These are phyloP conservation scores for Alectoria sarmentosa DNA, from an alignment of 495 filamentous ascomycete species.

Conservation along the genomic window DNA sequence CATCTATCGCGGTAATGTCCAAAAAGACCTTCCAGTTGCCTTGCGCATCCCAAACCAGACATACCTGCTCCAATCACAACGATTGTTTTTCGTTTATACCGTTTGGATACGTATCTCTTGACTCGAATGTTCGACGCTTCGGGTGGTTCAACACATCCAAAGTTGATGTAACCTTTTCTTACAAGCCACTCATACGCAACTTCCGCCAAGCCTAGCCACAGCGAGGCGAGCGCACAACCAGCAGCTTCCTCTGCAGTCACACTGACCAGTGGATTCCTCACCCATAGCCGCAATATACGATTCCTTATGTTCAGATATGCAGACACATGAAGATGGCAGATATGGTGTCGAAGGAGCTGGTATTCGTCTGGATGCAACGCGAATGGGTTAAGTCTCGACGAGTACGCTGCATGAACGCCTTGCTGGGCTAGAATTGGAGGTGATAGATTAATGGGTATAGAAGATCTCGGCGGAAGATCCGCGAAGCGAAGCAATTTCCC, in stretches of 20 bases:
- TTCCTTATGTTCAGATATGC: constrained; percentile 97
- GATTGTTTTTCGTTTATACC: constrained; percentile 54
- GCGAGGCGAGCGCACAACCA: constrained; percentile 81
- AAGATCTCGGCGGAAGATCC: constrained; percentile 62
- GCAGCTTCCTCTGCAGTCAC: constrained; percentile 84
- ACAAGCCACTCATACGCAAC: constrained; percentile 91
- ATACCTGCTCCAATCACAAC: constrained; percentile 93
- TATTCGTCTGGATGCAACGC: constrained; percentile 84
- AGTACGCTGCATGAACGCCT: constrained; percentile 79
- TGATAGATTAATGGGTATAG: constrained; percentile 69
- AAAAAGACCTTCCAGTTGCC: constrained; percentile 81
- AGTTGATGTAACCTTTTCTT: constrained; percentile 92
- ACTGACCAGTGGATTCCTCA: constrained; percentile 77
- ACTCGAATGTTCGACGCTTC: constrained; percentile 32
- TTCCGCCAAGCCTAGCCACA: constrained; percentile 86
- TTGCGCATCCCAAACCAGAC: constrained; percentile 83
- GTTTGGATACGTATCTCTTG: constrained; percentile 30
- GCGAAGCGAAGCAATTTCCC: constrained; percentile 19
- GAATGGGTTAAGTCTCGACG: constrained; percentile 84
- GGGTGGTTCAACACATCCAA: constrained; percentile 75
- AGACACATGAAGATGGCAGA: constrained; percentile 85
- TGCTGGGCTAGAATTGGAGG: constrained; percentile 75
- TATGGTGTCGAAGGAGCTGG: constrained; percentile 63
- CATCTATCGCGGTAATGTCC: constrained; percentile 64
- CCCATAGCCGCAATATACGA: constrained; percentile 87